Evolutionary conservation across 208 protist genomes (phyloP), one percentile per base, ranked within the genome.

Genomic region (Acanthamoeba quina): DNA sequence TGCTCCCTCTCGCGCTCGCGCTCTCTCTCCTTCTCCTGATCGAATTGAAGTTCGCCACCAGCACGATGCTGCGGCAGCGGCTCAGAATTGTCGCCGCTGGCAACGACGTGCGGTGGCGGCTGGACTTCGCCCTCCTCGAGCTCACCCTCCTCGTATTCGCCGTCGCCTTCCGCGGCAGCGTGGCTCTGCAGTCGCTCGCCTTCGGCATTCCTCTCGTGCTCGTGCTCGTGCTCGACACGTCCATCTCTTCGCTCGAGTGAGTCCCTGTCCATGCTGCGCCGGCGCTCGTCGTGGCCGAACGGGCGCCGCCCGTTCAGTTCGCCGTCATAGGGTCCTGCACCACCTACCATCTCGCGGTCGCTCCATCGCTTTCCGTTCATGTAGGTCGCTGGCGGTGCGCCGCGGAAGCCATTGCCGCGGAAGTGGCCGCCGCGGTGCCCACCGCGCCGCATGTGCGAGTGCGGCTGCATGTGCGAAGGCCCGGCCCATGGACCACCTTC

Each of bases 311-410:
- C 62, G n/a, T 37, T 70, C 9, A 37, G 62, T 7, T 70, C 56
- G 21, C 21, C 56, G 56, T 17, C 56, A 19, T 62, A 62, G 56
- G 56, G 56, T 62, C 56, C 56, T 6, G 21, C 56, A 4, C 41
- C 41, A 44, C 41, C 41, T 4, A 44, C 4, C 10, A 76, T 7
- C 11, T 76, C 68, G 31, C 68, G 68, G 29, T 76, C 68, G 19
- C 37, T 19, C 68, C 68, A 76, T 9, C 68, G n/a, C 29, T 76
- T 76, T 34, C 68, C 68, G 68, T 76, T 76, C 31, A 76, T 41
- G 68, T 26, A 44, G 29, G 68, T 10, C 10, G 49, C 34, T 26
- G 72, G 44, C 44, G n/a, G 21, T 9, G 9, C 72, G 72, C 72
- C 62, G 29, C 62, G 62, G 72, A 52, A 80, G 24, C 72, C 72